Conservation (phyloP, 805 yeast genomes). For the Candida ponderosae region DNA sequence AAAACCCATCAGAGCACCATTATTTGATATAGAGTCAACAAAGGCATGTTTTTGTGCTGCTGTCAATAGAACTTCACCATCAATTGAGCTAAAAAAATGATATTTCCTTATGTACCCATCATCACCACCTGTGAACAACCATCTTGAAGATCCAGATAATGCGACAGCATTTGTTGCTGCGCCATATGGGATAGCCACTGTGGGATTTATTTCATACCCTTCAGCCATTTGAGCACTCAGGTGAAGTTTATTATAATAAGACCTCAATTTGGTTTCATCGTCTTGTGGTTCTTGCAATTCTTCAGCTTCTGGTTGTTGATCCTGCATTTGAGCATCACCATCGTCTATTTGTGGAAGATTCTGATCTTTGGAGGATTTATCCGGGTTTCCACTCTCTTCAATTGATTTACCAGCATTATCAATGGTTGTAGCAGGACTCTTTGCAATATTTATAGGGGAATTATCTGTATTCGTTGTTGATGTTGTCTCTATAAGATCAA, state of each 20-base stretch:
- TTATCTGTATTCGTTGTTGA: too few relatives aligned
- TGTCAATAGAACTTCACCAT: constrained; percentile 81
- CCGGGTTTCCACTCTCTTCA: constrained; percentile 12
- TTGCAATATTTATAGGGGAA: too few relatives aligned
- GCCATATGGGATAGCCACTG: constrained; percentile 81
- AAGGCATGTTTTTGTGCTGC: constrained; percentile 86
- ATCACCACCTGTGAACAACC: constrained; percentile 91
- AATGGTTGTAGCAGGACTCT: too few relatives aligned
- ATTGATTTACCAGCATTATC: too few relatives aligned
- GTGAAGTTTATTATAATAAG: constrained; percentile 24
- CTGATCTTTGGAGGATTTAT: constrained; percentile 1
- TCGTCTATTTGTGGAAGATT: constrained; percentile 1
- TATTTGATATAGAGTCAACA: constrained; percentile 77
- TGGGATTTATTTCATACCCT: constrained; percentile 67
- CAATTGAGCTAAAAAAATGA: constrained; percentile 78
- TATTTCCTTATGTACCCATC: constrained; percentile 91
- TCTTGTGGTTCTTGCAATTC: constrained; percentile 11
- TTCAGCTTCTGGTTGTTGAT: constrained; percentile 8
- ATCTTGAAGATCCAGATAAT: constrained; percentile 71
- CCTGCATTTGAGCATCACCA: constrained; percentile 1
- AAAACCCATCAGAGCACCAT: constrained; percentile 75
- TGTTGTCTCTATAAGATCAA: too few relatives aligned
- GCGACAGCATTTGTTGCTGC: constrained; percentile 73
- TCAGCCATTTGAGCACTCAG: constrained; percentile 44
- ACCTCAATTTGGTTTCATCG: constrained; percentile 7